These are phyloP conservation scores for Penicillium alfredii DNA, from an alignment of 495 filamentous ascomycete genomes.

Conservation along the genomic window DNA sequence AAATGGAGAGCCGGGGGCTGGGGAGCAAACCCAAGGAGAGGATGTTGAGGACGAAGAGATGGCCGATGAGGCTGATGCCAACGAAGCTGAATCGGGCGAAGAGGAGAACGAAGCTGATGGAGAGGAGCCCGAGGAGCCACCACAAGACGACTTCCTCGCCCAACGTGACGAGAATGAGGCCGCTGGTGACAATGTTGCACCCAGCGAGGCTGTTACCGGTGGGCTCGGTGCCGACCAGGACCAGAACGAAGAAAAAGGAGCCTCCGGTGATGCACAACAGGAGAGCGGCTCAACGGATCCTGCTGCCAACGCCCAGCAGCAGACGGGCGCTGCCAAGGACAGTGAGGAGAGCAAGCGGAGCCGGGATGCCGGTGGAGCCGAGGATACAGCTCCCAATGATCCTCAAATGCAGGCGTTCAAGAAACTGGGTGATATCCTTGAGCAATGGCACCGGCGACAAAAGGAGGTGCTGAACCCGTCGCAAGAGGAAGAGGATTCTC, in stretches of 20 bases:
- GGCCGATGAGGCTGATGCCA: slow-evolving; percentile 29
- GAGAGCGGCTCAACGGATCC: slow-evolving; percentile 44
- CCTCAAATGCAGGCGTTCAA: slow-evolving; percentile 63
- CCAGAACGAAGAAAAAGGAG: slow-evolving; percentile 57
- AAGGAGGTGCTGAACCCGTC: slow-evolving; percentile 67
- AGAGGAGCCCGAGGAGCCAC: slow-evolving; percentile 37
- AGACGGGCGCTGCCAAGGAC: slow-evolving; percentile 36
- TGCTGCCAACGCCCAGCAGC: slow-evolving; percentile 37
- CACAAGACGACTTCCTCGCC: slow-evolving; percentile 38
- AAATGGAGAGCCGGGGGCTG: slow-evolving; percentile 35
- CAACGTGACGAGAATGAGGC: slow-evolving; percentile 40
- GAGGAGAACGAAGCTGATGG: slow-evolving; percentile 52
- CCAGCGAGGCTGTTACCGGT: slow-evolving; percentile 42
- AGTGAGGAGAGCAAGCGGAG: slow-evolving; percentile 42
- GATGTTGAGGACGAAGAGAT: slow-evolving; percentile 36
- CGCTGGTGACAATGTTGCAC: slow-evolving; percentile 44
- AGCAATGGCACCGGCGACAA: slow-evolving; percentile 83
- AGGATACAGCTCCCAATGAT: slow-evolving; percentile 46
- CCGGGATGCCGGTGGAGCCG: slow-evolving; percentile 36
- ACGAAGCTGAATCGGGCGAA: slow-evolving; percentile 45
- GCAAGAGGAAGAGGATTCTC: slow-evolving; percentile 53
- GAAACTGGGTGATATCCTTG: slow-evolving; percentile 88
- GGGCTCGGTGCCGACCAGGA: slow-evolving; percentile 42
- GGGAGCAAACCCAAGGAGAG: slow-evolving; percentile 28
- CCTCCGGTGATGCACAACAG: slow-evolving; percentile 59